Base-by-base conservation (phyloP, 495 filamentous ascomycete species). In the Podospora bellae-mahoneyi region DNA sequence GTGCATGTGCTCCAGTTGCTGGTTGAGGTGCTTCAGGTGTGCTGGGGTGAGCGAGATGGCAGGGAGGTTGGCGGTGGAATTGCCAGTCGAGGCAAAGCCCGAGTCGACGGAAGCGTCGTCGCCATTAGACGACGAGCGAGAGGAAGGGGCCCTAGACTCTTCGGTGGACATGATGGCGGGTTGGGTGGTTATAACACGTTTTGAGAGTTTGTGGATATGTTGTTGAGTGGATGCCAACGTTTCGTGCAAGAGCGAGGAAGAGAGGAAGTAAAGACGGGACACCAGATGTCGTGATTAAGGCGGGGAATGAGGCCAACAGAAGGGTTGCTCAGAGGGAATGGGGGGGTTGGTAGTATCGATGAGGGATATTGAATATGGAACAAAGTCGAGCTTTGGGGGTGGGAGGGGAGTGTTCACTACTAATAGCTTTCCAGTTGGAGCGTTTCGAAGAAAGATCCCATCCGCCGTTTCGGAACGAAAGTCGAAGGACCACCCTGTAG, bases 11-110 rank as follows among this genome's bases (percentile, higher is more conserved):
- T 93, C 89, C 69, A 99, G 81, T 75, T 96, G 92, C 70, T 86
- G 82, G 84, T 99, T 99, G 70, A 99, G 81, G 79, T 93, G 92
- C 73, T 90, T 89, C 63, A 98, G 84, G 80, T 99, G 96, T 55
- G 89, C 86, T 79, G 89, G 90, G 60, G 93, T 93, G 85, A 99
- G 94, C 75, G 89, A 88, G 71, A 98, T 85, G 30, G 71, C 61
- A 18, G 78, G 78, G 16, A 77, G 75, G 73, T 71, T 72, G 65
- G 67, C 70, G 7, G 79, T 81, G 64, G 86, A 88, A 2, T 89
- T 89, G 64, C 83, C 81, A 63, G 85, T 90, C 71, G 91, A 94
- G 64, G 87, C 91, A 82, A 97, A 98, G 64, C 96, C 95, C 57
- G 95, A 98, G 79, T 98, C 95, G 64, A 83, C 82, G 54, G 80